A percentile compares a stretch with the other conserved stretches of the same genome.
Conservation (phyloP, 306 rosid genomes). For the Casuarina glauca region DNA sequence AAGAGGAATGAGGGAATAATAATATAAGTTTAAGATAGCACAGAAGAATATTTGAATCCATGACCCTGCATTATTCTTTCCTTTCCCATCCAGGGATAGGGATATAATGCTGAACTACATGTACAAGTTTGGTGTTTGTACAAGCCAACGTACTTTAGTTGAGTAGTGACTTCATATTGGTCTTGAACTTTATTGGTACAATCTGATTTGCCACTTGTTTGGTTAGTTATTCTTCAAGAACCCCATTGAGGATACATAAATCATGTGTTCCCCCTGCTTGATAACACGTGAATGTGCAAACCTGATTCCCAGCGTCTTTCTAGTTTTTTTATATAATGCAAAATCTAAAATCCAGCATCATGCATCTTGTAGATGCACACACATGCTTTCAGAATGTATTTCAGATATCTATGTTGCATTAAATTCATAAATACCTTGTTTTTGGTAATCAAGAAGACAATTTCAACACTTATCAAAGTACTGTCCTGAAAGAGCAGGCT, state of each 20-base stretch:
- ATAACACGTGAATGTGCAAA: neutral
- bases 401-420: constrained; percentile 2
- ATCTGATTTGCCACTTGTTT: neutral
- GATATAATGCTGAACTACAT: neutral
- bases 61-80: neutral
- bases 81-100: neutral
- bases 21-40: neutral
- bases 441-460: constrained; percentile 18
- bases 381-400: constrained; percentile 6
- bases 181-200: neutral
- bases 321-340: neutral
- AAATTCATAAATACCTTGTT: neutral
- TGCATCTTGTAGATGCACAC: neutral
- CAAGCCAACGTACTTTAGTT: neutral
- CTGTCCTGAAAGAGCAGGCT: constrained; percentile 59
- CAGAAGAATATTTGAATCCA: neutral
- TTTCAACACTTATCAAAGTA: constrained; percentile 18
- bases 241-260: neutral
- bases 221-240: neutral
- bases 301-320: neutral
- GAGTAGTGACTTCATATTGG: neutral
- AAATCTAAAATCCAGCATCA: neutral
- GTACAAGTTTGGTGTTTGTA: neutral
- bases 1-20: neutral
- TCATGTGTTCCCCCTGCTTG: neutral